Conservation (phyloP, 2,329 filamentous ascomycete genomes). For the Diaporthe sp. region DNA sequence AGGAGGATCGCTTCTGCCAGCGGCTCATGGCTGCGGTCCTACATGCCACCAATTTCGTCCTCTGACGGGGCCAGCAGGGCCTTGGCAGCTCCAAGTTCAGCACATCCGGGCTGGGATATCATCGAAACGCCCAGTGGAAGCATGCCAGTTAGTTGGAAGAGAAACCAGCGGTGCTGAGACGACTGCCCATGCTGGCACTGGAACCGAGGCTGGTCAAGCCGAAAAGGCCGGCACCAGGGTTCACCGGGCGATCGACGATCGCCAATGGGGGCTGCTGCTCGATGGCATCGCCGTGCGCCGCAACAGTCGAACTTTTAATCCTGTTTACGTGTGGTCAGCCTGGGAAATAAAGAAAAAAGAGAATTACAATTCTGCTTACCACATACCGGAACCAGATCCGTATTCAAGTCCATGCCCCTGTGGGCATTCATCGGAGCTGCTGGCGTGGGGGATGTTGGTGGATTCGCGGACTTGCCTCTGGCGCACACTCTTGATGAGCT, state of each 20-base stretch:
- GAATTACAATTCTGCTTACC: too few species aligned
- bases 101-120: neutral
- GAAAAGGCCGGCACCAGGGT: neutral
- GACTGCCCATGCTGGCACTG: neutral
- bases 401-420: neutral
- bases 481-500: too few species aligned
- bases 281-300: slow-evolving; percentile 49
- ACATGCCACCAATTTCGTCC: slow-evolving; percentile 13
- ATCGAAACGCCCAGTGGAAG: neutral
- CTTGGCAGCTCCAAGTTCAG: neutral
- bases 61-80: slow-evolving; percentile 7
- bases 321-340: too few species aligned
- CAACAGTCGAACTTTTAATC: too few species aligned
- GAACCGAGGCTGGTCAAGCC: neutral
- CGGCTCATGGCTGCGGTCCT: slow-evolving; percentile 35
- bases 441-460: too few species aligned
- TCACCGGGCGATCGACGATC: slow-evolving; percentile 27
- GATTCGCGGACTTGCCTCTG: too few species aligned
- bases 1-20: slow-evolving; percentile 34
- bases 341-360: too few species aligned
- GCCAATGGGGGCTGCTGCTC: slow-evolving; percentile 51
- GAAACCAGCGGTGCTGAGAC: neutral
- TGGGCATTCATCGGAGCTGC: neutral
- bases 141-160: slow-evolving; percentile 23
- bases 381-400: too few species aligned